These are phyloP conservation scores for Cutaneotrichosporon cavernicola DNA, from an alignment of 1,284 basidiomycete genomes.

Conservation along the genomic window DNA sequence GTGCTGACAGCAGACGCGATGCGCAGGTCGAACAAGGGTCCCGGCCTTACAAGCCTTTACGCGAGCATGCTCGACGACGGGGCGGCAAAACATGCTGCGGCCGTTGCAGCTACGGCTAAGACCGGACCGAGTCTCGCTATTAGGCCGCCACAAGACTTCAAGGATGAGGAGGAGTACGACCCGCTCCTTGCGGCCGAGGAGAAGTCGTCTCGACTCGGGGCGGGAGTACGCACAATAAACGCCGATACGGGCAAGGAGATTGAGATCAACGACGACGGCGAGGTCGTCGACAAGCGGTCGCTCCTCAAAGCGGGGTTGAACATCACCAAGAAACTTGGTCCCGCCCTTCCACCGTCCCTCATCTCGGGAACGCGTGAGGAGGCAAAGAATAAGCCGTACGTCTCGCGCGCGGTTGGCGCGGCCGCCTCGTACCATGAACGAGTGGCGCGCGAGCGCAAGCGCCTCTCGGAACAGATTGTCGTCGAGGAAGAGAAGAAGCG, in stretches of 20 bases:
- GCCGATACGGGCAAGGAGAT: constrained; percentile 74
- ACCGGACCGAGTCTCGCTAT: constrained; percentile 62
- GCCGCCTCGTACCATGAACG: constrained; percentile 77
- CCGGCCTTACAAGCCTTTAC: constrained; percentile 85
- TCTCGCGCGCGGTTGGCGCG: constrained; percentile 67
- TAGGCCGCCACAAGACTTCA: constrained; percentile 26
- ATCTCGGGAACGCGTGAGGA: constrained; percentile 26
- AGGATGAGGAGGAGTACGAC: constrained; percentile 50
- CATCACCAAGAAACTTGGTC: constrained; percentile 57
- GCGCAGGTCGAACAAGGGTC: constrained; percentile 56
- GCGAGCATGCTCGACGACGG: constrained; percentile 75
- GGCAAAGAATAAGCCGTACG: constrained; percentile 45
- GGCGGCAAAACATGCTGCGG: constrained; percentile 76
- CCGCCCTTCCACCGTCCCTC: constrained; percentile 35
- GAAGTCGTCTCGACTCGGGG: not conserved
- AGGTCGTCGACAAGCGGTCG: constrained; percentile 94
- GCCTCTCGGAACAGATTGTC: constrained; percentile 71
- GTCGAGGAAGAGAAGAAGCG: constrained; percentile 63
- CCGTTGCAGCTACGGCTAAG: constrained; percentile 63
- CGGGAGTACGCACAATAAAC: constrained; percentile 21
- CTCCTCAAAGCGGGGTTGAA: constrained; percentile 89
- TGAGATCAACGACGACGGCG: constrained; percentile 95
- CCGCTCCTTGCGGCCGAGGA: constrained; percentile 44
- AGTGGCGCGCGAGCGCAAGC: constrained; percentile 69
- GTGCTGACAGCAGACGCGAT: constrained; percentile 59